These are phyloP conservation scores for Shiraia sp. DNA, from an alignment of 2,329 filamentous ascomycete species.

Conservation along the genomic window DNA sequence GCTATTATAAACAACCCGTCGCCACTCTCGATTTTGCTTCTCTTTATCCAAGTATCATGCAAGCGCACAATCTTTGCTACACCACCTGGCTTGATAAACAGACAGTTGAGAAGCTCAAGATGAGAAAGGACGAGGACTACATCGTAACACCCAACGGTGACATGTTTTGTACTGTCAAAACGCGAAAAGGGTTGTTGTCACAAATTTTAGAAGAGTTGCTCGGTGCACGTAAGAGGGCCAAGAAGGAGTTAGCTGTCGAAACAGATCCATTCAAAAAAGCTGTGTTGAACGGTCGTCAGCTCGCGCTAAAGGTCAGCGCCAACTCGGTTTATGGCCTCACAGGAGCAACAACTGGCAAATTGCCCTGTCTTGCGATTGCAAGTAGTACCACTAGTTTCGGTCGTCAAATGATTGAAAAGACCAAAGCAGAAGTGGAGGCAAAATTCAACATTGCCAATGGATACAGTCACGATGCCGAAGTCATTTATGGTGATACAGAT, in stretches of 20 bases:
- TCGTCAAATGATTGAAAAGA: constrained; percentile 98
- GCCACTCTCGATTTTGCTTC: constrained; percentile 98
- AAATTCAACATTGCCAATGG: constrained; percentile 92
- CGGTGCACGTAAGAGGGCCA: constrained; percentile 90
- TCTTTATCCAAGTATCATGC: constrained; percentile 97
- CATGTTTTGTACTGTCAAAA: constrained; percentile 84
- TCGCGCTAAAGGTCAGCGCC: constrained; percentile 93
- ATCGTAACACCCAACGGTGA: constrained; percentile 95
- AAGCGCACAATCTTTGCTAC: constrained; percentile 97
- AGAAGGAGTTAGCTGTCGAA: constrained; percentile 83
- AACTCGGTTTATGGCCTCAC: constrained; percentile 98
- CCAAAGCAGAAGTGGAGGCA: constrained; percentile 91
- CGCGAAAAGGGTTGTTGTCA: constrained; percentile 87
- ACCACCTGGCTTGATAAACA: constrained; percentile 85
- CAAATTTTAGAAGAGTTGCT: constrained; percentile 96
- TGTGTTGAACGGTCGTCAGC: constrained; percentile 92
- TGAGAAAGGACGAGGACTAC: constrained; percentile 91
- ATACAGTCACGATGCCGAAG: constrained; percentile 90
- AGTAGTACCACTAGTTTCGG: constrained; percentile 97
- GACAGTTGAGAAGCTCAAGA: constrained; percentile 72
- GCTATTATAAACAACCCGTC: constrained; percentile 93
- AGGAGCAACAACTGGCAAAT: constrained; percentile 91
- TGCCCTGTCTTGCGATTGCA: constrained; percentile 92
- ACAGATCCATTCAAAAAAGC: constrained; percentile 98
- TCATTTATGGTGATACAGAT: constrained; percentile 98